Base-by-base conservation (phyloP, 139 green algal species). In the Chlamydomonas schloesseri region DNA sequence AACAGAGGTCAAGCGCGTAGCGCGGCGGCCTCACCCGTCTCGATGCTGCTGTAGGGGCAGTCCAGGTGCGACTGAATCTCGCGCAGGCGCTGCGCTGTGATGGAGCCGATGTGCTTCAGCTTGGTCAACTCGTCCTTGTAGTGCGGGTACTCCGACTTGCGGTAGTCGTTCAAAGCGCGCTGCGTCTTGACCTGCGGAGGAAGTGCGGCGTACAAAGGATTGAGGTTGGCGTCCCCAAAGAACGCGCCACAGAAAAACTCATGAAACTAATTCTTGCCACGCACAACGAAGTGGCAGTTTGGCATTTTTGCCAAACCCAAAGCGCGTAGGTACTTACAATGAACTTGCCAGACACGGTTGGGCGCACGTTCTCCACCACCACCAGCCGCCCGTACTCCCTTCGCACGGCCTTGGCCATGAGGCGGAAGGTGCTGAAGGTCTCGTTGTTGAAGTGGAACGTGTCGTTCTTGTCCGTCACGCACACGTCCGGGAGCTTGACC, bases 131-230 rank as follows among this genome's bases (percentile, higher is more conserved):
- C 87, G 72, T 93, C 91, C 70, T 83, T 88, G 89, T 90, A 90
- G 80, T 94, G 89, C 8, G 91, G 91, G 86, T 91, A 94, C 34
- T 90, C 89, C 0, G 73, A 89, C 88, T 94, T 94, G 83, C 91
- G 91, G 88, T 94, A 94, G 86, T 94, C 91, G 33, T 93, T 92
- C 26, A 93, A 81, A 28, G 91, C 91, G 26, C 91, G 88, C 89
- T 93, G 89, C 28, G 91, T 94, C 88, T 94, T 94, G 70, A 94
- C 91, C 91, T 94, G 86, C 26, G 46, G 42, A 3, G 14, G 3
- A 28, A 72, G 24, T 10, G 3, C 62, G 24, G 60, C 23, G n/a
- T n/a, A n/a, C n/a, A n/a, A n/a, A n/a, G n/a, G n/a, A n/a, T n/a
- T n/a, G n/a, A n/a, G n/a, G n/a, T n/a, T 13, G 31, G 42, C 34